A percentile compares a stretch with the other conserved stretches of the same genome.
phyloP scores from a whole-genome alignment of 306 rosid species.

The Betula pendula region DNA sequence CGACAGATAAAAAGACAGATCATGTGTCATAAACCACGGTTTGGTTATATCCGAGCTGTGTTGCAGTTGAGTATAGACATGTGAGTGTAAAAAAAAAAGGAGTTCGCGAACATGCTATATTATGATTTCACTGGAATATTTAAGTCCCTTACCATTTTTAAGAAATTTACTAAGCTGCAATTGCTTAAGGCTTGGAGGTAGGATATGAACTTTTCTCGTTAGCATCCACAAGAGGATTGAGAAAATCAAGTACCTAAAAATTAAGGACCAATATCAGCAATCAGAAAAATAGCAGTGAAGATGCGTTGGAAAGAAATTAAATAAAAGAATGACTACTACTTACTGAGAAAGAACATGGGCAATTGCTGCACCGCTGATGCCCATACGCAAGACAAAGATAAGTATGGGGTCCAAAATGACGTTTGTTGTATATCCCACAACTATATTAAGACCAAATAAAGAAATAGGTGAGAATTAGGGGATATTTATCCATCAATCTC shows the following conservation, averaged over 20 bases:
- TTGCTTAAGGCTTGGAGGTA: slow-evolving; percentile 75
- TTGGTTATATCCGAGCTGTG: too few relatives aligned
- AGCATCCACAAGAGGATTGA: slow-evolving; percentile 53
- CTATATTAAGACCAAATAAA: slow-evolving; percentile 36
- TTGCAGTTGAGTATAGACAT: too few relatives aligned
- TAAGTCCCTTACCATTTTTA: slow-evolving; percentile 58
- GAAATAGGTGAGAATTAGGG: background rate
- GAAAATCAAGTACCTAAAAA: slow-evolving; percentile 81
- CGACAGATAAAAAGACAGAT: too few relatives aligned
- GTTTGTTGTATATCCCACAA: slow-evolving; percentile 65
- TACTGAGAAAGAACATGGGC: slow-evolving; percentile 95
- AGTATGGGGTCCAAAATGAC: slow-evolving; percentile 77
- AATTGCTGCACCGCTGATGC: slow-evolving; percentile 92
- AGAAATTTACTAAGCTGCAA: slow-evolving; percentile 80
- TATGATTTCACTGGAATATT: background rate
- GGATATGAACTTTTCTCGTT: slow-evolving; percentile 60
- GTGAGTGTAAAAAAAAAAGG: too few relatives aligned
- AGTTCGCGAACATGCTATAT: too few relatives aligned
- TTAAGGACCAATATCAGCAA: background rate
- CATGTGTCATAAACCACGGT: too few relatives aligned
- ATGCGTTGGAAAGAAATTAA: background rate
- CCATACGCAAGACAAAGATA: slow-evolving; percentile 67
- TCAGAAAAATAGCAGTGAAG: background rate
- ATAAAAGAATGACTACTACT: slow-evolving; percentile 35
- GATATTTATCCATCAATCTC: slow-evolving; percentile 1